Conservation (phyloP, 2,329 filamentous ascomycete species). For the Stachybotrys elegans region DNA sequence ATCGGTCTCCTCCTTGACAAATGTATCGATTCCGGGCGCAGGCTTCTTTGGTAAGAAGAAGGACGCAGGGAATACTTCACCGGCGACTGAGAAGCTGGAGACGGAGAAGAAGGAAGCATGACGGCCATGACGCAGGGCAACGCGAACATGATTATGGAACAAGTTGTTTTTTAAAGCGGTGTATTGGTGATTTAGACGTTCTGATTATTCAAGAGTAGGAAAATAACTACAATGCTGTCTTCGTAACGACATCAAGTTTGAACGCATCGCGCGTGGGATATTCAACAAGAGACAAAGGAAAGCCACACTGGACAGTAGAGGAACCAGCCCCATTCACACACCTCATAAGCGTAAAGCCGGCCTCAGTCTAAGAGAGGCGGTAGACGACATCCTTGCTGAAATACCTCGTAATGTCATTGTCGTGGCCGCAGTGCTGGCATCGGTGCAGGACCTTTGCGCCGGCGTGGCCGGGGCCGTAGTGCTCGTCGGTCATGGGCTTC, state of each 20-base stretch:
- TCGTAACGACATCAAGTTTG: no score
- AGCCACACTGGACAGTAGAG: not conserved
- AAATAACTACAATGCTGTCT: no score
- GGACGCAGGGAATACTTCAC: conserved; percentile 1
- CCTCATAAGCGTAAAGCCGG: not conserved
- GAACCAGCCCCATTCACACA: not conserved
- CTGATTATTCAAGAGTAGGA: no score
- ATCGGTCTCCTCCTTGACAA: conserved; percentile 22
- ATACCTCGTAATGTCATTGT: conserved; percentile 3
- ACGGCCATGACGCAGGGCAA: no score
- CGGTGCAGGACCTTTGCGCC: conserved; percentile 1
- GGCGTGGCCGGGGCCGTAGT: not conserved
- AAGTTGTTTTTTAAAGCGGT: no score
- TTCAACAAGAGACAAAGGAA: no score
- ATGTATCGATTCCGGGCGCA: conserved; percentile 25
- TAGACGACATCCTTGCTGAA: conserved; percentile 4
- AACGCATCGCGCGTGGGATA: no score
- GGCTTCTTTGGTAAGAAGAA: conserved; percentile 23
- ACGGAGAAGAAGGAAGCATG: not conserved
- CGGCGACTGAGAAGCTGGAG: not conserved
- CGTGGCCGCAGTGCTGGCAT: conserved; percentile 1
- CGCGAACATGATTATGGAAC: no score
- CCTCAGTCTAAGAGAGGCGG: not conserved
- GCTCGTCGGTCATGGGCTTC: not conserved
- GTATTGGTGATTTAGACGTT: no score